phyloP scores from a whole-genome alignment of 306 rosid genomes.

The Parietaria judaica region DNA sequence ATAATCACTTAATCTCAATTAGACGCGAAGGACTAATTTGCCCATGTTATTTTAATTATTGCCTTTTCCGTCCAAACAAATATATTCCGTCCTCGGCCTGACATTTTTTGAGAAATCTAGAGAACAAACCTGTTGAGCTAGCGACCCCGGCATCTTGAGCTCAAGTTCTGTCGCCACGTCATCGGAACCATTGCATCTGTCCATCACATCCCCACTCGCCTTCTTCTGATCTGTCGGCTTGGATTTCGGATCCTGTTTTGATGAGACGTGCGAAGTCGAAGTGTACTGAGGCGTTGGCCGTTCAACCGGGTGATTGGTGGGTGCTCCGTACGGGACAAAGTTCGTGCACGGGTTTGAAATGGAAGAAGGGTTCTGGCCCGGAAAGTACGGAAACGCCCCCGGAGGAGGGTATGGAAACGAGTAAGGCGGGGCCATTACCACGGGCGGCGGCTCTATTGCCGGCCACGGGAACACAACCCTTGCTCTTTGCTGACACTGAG shows the following conservation, averaged over 20 bases:
- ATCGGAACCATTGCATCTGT: constrained; percentile 44
- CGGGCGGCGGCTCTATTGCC: constrained; percentile 61
- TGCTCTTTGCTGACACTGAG: constrained; percentile 69
- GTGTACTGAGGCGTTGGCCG: constrained; percentile 45
- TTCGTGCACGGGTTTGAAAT: constrained; percentile 60
- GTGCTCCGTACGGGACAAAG: constrained; percentile 51
- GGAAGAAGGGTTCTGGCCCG: constrained; percentile 51
- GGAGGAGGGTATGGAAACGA: constrained; percentile 72
- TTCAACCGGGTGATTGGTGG: constrained; percentile 42
- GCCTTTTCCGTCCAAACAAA: neutral
- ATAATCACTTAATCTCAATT: too few relatives aligned
- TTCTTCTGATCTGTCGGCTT: constrained; percentile 44
- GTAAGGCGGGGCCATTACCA: constrained; percentile 60
- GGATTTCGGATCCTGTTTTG: constrained; percentile 49
- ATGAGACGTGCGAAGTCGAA: constrained; percentile 37
- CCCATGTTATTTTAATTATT: neutral
- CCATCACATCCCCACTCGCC: constrained; percentile 23
- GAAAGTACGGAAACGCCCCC: constrained; percentile 69
- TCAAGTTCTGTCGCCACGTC: constrained; percentile 91
- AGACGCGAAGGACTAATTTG: neutral
- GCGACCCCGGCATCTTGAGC: constrained; percentile 93
- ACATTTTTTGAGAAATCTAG: neutral
- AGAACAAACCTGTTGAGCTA: constrained; percentile 53
- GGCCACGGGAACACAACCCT: constrained; percentile 79
- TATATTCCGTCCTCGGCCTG: neutral